Percentiles rank a stretch among this genome's conserved stretches.
Evolutionary conservation across 768 basidiomycete genomes (phyloP).

Genomic region (Trichaptum fuscoviolaceum): DNA sequence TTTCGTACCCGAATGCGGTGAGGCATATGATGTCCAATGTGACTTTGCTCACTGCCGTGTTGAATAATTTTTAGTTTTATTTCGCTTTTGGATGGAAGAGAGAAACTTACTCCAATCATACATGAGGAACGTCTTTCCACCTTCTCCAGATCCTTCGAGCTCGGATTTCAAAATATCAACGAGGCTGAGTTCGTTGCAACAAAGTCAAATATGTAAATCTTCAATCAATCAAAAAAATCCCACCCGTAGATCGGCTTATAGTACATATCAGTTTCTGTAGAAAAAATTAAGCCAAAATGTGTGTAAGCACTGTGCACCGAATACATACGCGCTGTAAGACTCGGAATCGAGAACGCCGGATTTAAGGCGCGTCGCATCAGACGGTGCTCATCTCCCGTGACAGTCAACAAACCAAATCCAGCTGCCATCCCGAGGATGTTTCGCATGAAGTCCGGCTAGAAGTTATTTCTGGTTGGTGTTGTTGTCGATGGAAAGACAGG

Average conservation of each 20-base stretch:
- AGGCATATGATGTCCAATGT: constrained; percentile 50
- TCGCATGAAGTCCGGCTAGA: constrained; percentile 39
- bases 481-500: not conserved
- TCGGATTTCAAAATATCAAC: constrained; percentile 31
- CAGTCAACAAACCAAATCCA: constrained; percentile 18
- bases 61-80: not conserved
- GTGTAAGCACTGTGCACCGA: not conserved
- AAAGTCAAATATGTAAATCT: constrained; percentile 6
- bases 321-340: constrained; percentile 28
- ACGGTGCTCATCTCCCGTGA: constrained; percentile 14
- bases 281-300: no score
- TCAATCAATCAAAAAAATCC: constrained; percentile 8
- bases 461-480: not conserved
- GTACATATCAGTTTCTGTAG: constrained; percentile 40
- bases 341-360: constrained; percentile 16
- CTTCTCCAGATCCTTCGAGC: constrained; percentile 21
- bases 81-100: not conserved
- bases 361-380: constrained; percentile 16
- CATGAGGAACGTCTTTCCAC: constrained; percentile 28
- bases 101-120: constrained; percentile 42
- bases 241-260: constrained; percentile 42
- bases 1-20: constrained; percentile 43
- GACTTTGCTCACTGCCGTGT: constrained; percentile 39
- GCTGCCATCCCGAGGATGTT: constrained; percentile 36
- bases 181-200: constrained; percentile 22